Evolutionary conservation across 2,329 filamentous ascomycete species (phyloP).

Genomic region (Calonectria pteridis): DNA sequence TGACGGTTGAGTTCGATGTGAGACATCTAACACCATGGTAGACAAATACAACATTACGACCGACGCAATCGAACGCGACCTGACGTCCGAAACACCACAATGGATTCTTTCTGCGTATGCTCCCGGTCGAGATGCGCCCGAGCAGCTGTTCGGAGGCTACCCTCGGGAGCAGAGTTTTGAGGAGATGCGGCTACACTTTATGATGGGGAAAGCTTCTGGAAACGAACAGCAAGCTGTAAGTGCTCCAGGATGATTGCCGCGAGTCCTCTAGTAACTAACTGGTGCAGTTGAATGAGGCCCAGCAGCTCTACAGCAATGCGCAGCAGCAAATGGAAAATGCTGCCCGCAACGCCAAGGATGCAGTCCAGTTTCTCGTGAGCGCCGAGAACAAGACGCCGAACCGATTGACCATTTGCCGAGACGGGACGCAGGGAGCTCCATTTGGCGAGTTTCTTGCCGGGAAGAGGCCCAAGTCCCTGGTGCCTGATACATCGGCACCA

Average conservation of each 20-base stretch:
- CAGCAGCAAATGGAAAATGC: slow-evolving; percentile 80
- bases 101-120: slow-evolving; percentile 93
- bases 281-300: slow-evolving; percentile 69
- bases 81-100: slow-evolving; percentile 78
- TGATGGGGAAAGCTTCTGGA: slow-evolving; percentile 69
- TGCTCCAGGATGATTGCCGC: slow-evolving; percentile 15
- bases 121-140: slow-evolving; percentile 80
- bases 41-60: slow-evolving; percentile 66
- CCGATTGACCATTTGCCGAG: slow-evolving; percentile 72
- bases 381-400: slow-evolving; percentile 81
- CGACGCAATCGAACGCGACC: slow-evolving; percentile 73
- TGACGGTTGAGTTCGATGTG: background rate
- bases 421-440: slow-evolving; percentile 57
- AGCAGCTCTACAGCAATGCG: slow-evolving; percentile 72
- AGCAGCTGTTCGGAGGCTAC: slow-evolving; percentile 85
- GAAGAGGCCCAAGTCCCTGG: slow-evolving; percentile 45
- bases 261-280: slow-evolving; percentile 33
- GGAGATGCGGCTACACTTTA: slow-evolving; percentile 84
- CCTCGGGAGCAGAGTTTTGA: slow-evolving; percentile 88
- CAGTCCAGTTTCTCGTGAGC: slow-evolving; percentile 76
- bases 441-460: slow-evolving; percentile 60
- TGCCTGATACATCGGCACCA: slow-evolving; percentile 45
- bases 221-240: slow-evolving; percentile 67
- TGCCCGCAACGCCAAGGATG: slow-evolving; percentile 76
- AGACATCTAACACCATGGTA: slow-evolving; percentile 33